Evolutionary conservation across 208 protist genomes (phyloP), one percentile per base, ranked within the genome.

Genomic region (Herpetomonas samuelpessoai): DNA sequence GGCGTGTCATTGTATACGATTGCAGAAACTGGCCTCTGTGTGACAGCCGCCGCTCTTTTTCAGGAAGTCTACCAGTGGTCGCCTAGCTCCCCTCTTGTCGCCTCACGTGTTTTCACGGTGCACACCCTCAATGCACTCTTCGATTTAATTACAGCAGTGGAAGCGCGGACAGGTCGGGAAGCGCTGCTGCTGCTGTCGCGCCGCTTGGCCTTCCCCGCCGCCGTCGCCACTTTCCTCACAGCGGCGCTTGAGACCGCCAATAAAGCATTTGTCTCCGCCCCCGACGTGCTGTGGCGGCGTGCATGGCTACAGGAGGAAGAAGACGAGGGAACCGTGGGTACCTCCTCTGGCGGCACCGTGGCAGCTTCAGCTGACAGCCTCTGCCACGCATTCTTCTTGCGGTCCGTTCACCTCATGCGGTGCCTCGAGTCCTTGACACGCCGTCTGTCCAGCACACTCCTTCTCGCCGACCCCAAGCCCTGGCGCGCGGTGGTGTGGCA

Each of bases 401-500:
- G 59, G 27, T 74, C 68, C 31, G 45, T 74, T 2, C 77, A 83
- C 59, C 68, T 88, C 24, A 46, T 82, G 52, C 67, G 80, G 24
- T 76, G 74, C 24, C 28, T 86, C 16, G 84, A 91, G 45, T 80
- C 84, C 7, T 55, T 88, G 7, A 30, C 79, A 56, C 73, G 75
- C 2, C 77, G 84, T 24, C 41, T 88, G 47, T 31, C 57, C 24
- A 55, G 57, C 22, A 72, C 77, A 27, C 64, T 83, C n/a, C 41
- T 66, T 6, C 51, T 77, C 2, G 53, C 65, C 2, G 46, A 56
- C 19, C 24, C 52, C 14, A 18, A 30, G 22, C 10, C 54, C 26
- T 54, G 48, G 24, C 61, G 38, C 0, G 63, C 21, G 18, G 24
- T 62, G 58, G 19, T 74, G 28, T 65, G 63, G 66, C 19, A 18